Evolutionary conservation across 441 rosid genomes (phyloP), one percentile per base, ranked within the genome.

Genomic region (Jatropha podagrica): DNA sequence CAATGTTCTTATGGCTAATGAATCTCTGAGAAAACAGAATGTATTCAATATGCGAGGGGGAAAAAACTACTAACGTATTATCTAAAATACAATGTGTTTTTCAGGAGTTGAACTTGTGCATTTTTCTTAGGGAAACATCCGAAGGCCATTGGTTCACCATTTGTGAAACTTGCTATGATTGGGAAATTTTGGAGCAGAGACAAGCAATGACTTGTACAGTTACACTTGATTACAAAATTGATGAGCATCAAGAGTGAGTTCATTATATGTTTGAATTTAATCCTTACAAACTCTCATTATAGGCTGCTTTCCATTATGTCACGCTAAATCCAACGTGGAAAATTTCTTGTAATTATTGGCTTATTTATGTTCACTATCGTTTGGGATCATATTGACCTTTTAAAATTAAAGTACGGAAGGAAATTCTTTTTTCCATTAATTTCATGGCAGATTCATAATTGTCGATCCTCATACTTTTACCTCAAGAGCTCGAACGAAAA

Each of bases 181-280:
- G 41, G 9, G 20, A 61, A 4, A 23, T 18, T 40, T 37, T 44
- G 51, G 3, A 7, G 64, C 38, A 14, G 40, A 59, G 20, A 42
- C 55, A 48, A 10, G 32, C 58, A 72, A 48, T 46, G 58, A 9
- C 48, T 17, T 72, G 68, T 62, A 49, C 37, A 73, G 61, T 41
- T 27, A 40, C 66, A 23, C 54, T 46, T 17, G 23, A 44, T 60
- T 42, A 0, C 48, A 17, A 37, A 32, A 51, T 27, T 8, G 2
- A 7, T 6, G 20, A 38, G 62, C 12, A 58, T 58, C 27, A 51
- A 55, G 18, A 12, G 52, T 56, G 18, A 12, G 52, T 56, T 71
- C 40, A 58, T n/a, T 60, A 26, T 56, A n/a, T 56, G 51, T 4
- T 9, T 48, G 13, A 58, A 32, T 32, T 32, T 32, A 32, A 32